Percentiles rank a stretch among this genome's conserved stretches.
Conservation (phyloP, 306 rosid genomes). For the Inga laurina region DNA sequence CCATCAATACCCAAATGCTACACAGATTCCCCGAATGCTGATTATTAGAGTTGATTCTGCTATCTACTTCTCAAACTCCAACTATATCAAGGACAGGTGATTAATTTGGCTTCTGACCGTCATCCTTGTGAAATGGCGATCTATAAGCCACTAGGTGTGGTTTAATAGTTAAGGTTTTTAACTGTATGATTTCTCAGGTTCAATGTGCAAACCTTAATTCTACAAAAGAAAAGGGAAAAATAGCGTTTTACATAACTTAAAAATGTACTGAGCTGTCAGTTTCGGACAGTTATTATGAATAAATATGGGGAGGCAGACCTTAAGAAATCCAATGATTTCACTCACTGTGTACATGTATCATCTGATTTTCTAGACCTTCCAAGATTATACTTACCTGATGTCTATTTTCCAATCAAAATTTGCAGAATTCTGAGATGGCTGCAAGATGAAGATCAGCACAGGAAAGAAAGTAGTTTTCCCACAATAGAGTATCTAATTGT, state of each 20-base stretch:
- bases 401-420: not conserved
- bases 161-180: not conserved
- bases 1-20: conserved; percentile 65
- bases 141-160: not conserved
- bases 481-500: conserved; percentile 45
- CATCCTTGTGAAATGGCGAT: not conserved
- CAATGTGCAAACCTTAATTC: not conserved
- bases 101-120: not conserved
- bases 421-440: conserved; percentile 81
- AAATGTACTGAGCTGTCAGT: not conserved
- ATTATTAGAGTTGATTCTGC: conserved; percentile 90
- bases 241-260: not conserved
- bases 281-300: not conserved
- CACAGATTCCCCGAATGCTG: conserved; percentile 53
- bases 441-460: conserved; percentile 49
- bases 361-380: not conserved
- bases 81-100: conserved; percentile 83
- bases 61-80: conserved; percentile 82
- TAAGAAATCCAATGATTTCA: not conserved
- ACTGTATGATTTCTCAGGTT: not conserved
- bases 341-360: not conserved
- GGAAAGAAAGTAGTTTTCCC: conserved; percentile 27
- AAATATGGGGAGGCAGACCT: not conserved
- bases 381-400: conserved; percentile 6
- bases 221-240: not conserved